Conservation (phyloP, 2,329 filamentous ascomycete genomes). For the Celoporthe dispersa region DNA sequence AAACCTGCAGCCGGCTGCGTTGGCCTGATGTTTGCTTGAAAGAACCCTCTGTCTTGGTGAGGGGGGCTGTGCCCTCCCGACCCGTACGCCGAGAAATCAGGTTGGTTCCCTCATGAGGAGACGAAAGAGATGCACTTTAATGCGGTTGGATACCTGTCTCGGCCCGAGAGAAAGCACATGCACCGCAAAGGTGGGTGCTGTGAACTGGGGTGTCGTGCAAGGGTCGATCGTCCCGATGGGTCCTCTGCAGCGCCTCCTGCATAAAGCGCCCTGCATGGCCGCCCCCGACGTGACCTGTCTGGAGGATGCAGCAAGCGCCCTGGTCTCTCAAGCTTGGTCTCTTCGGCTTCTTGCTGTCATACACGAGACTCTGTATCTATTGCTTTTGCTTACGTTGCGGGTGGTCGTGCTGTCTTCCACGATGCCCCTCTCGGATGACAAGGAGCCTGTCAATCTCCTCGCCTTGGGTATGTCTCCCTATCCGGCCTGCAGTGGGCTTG, state of each 20-base stretch:
- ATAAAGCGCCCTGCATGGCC: not conserved
- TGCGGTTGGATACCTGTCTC: not conserved
- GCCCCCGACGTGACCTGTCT: not conserved
- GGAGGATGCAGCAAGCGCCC: not conserved
- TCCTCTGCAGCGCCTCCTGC: not conserved
- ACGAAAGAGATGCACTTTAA: not conserved
- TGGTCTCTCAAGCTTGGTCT: not conserved
- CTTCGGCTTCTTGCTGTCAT: not conserved
- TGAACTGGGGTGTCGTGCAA: not conserved
- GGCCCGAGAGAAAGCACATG: not conserved
- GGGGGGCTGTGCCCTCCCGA: not conserved
- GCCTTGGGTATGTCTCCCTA: constrained; percentile 10
- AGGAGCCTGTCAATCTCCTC: constrained; percentile 21
- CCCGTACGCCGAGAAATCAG: not conserved
- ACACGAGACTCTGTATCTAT: not conserved
- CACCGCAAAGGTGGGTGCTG: not conserved
- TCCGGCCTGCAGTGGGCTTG: not conserved
- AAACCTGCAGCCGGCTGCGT: not conserved
- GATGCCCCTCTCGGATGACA: constrained; percentile 5
- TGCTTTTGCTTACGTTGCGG: not conserved
- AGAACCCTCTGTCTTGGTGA: not conserved
- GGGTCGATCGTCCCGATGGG: not conserved
- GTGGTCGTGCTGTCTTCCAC: not conserved
- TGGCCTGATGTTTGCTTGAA: not conserved
- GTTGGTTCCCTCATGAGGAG: not conserved